These are phyloP conservation scores for Boletus sp. DNA, from an alignment of 768 basidiomycete species.

Conservation along the genomic window DNA sequence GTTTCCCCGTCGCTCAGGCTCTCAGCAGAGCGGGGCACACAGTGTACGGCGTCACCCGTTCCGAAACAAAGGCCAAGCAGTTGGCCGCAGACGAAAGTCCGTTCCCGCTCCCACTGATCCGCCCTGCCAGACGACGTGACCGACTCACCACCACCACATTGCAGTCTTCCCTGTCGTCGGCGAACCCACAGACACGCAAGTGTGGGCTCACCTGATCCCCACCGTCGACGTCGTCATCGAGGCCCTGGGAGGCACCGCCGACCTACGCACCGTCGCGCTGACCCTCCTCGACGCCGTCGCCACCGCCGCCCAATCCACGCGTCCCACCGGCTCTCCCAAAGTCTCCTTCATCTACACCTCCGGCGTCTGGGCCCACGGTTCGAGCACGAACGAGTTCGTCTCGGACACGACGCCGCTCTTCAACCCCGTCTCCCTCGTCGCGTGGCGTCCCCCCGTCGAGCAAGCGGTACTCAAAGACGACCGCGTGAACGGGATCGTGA, in stretches of 20 bases:
- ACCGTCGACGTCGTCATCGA: constrained; percentile 23
- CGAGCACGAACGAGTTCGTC: constrained; percentile 13
- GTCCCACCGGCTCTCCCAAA: constrained; percentile 25
- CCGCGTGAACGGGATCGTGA: constrained; percentile 33
- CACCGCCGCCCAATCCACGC: constrained; percentile 14
- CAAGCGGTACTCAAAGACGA: constrained; percentile 10
- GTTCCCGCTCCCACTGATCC: too few species aligned
- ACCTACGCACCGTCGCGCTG: constrained; percentile 14
- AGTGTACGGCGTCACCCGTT: too few species aligned
- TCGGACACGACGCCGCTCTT: constrained; percentile 21
- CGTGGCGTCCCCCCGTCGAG: constrained; percentile 24
- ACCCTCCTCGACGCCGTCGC: constrained; percentile 16
- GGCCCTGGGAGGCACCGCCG: constrained; percentile 14
- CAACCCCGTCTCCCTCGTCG: constrained; percentile 11
- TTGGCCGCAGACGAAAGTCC: too few species aligned
- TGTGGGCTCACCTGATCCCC: constrained; percentile 18
- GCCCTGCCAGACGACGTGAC: too few species aligned
- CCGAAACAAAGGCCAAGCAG: too few species aligned
- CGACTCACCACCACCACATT: too few species aligned
- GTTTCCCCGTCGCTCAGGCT: too few species aligned
- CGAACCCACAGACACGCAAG: constrained; percentile 10
- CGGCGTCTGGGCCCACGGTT: constrained; percentile 32
- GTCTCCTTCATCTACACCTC: constrained; percentile 34
- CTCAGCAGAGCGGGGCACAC: too few species aligned
- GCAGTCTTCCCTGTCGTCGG: constrained; percentile 24